Conservation (phyloP, 2,329 filamentous ascomycete species). For the Rhytidhysteron rufulum region DNA sequence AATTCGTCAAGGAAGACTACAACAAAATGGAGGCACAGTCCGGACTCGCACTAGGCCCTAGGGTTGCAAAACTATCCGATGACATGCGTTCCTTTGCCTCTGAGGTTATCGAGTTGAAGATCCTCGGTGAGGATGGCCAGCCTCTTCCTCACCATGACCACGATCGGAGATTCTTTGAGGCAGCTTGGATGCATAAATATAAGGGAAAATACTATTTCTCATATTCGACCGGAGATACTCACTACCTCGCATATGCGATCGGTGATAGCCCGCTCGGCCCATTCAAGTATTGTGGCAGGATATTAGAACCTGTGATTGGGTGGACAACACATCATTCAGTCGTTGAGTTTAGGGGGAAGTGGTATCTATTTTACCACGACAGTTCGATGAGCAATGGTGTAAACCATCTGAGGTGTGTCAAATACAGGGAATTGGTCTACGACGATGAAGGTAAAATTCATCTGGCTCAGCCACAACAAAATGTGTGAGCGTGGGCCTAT, state of each 20-base stretch:
- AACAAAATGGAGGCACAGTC: constrained; percentile 21
- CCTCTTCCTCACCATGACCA: constrained; percentile 65
- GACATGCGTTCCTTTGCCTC: constrained; percentile 63
- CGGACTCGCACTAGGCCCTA: constrained; percentile 58
- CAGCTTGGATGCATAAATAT: constrained; percentile 74
- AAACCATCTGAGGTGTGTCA: constrained; percentile 68
- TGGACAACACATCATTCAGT: constrained; percentile 83
- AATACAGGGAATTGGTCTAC: constrained; percentile 72
- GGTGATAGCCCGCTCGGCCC: constrained; percentile 64
- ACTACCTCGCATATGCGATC: constrained; percentile 68
- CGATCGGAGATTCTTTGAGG: constrained; percentile 74
- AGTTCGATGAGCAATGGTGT: constrained; percentile 64
- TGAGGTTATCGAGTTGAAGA: constrained; percentile 57
- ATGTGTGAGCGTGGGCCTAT: constrained; percentile 12
- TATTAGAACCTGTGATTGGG: constrained; percentile 71
- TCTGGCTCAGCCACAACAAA: constrained; percentile 27
- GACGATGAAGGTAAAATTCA: constrained; percentile 61
- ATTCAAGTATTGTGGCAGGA: constrained; percentile 67
- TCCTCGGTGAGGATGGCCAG: constrained; percentile 60
- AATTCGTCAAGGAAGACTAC: constrained; percentile 49
- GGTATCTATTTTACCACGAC: constrained; percentile 77
- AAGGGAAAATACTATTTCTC: constrained; percentile 68
- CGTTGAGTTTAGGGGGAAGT: constrained; percentile 66
- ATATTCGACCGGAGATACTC: constrained; percentile 75
- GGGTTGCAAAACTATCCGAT: constrained; percentile 60